A percentile compares a stretch with the other conserved stretches of the same genome.
These are phyloP conservation scores for Penicillium sp. DNA, from an alignment of 2,329 filamentous ascomycete species.

Conservation along the genomic window DNA sequence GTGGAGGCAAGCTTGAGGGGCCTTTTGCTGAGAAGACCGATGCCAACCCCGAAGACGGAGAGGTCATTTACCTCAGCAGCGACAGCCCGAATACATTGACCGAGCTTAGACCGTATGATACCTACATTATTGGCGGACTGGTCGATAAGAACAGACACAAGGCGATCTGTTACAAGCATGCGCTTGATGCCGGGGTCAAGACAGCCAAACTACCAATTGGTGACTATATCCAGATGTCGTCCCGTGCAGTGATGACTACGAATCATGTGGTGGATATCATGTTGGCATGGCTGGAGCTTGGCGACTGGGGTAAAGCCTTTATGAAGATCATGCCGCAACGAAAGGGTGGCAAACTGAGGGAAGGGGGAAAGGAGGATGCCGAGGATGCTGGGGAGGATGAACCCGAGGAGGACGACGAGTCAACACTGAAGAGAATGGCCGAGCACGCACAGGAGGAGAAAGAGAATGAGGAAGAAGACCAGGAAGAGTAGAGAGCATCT, in stretches of 20 bases:
- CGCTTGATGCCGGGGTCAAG: slow-evolving; percentile 70
- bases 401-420: slow-evolving; percentile 21
- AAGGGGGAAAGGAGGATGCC: slow-evolving; percentile 17
- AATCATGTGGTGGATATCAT: slow-evolving; percentile 98
- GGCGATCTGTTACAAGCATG: slow-evolving; percentile 83
- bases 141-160: slow-evolving; percentile 98
- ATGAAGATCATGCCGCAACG: slow-evolving; percentile 82
- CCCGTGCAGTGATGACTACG: slow-evolving; percentile 80
- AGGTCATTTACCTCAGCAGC: slow-evolving; percentile 84
- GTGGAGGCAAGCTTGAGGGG: slow-evolving; percentile 60
- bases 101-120: slow-evolving; percentile 79
- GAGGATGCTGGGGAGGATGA: slow-evolving; percentile 10
- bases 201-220: slow-evolving; percentile 92
- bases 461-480: not conserved
- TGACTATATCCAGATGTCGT: slow-evolving; percentile 90
- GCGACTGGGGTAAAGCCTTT: slow-evolving; percentile 90
- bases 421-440: slow-evolving; percentile 7
- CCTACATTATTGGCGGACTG: slow-evolving; percentile 88
- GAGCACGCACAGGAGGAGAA: not conserved
- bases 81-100: slow-evolving; percentile 86
- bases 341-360: slow-evolving; percentile 73
- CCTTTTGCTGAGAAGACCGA: slow-evolving; percentile 49
- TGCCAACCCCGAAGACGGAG: slow-evolving; percentile 45
- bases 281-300: slow-evolving; percentile 84
- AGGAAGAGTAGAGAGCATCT: not conserved